phyloP scores from a whole-genome alignment of 2,329 filamentous ascomycete species.

The Raffaelea arxii region DNA sequence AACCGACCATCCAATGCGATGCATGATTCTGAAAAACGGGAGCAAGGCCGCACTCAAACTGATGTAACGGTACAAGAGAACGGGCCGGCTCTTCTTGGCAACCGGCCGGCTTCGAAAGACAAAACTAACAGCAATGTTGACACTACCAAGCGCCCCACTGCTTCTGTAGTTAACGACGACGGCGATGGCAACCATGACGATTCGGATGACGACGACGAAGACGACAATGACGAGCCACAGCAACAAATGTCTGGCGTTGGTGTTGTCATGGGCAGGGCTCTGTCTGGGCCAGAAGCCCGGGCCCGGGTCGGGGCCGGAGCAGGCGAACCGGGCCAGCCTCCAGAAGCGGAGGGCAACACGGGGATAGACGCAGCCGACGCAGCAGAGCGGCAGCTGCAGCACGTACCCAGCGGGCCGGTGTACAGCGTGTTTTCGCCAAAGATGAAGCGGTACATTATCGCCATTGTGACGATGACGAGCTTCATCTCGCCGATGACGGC shows the following conservation, averaged over 20 bases:
- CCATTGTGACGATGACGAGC: slow-evolving; percentile 41
- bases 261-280: no score
- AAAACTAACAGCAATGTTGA: background rate
- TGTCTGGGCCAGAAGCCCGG: background rate
- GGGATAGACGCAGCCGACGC: background rate
- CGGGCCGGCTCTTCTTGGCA: background rate
- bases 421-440: slow-evolving; percentile 29
- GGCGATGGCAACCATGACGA: background rate
- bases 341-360: background rate
- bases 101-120: background rate
- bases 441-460: slow-evolving; percentile 41
- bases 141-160: background rate
- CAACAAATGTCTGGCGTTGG: no score
- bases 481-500: slow-evolving; percentile 50
- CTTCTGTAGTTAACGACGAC: background rate
- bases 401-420: slow-evolving; percentile 26
- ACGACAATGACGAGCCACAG: background rate
- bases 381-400: slow-evolving; percentile 24
- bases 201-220: background rate
- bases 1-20: no score
- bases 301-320: background rate
- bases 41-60: no score
- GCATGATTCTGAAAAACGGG: no score
- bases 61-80: no score
- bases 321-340: slow-evolving; percentile 1